These are phyloP conservation scores for Diaporthe sp. DNA, from an alignment of 2,329 filamentous ascomycete genomes.

Conservation along the genomic window DNA sequence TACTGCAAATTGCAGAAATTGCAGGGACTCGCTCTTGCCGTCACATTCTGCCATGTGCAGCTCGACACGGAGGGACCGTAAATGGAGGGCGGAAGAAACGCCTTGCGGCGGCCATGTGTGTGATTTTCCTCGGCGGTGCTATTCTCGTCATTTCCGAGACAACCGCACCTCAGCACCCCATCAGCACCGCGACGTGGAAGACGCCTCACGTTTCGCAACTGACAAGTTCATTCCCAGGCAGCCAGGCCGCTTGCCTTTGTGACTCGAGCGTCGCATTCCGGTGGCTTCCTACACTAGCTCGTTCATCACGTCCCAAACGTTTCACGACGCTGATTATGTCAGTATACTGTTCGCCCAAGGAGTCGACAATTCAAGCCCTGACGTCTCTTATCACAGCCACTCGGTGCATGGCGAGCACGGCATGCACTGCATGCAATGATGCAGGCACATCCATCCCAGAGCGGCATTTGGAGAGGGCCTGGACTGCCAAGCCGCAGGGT, in stretches of 20 bases:
- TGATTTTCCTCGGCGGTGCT: constrained; percentile 31
- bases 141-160: constrained; percentile 35
- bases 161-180: constrained; percentile 16
- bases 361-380: constrained; percentile 2
- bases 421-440: constrained; percentile 19
- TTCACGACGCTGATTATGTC: constrained; percentile 10
- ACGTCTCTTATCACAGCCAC: not conserved
- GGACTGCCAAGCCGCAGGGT: constrained; percentile 33
- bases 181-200: constrained; percentile 15
- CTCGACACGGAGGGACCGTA: constrained; percentile 10
- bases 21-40: constrained; percentile 3
- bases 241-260: not conserved
- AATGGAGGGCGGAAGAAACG: constrained; percentile 28
- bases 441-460: constrained; percentile 30
- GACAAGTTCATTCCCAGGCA: constrained; percentile 1
- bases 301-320: constrained; percentile 17
- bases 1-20: constrained; percentile 23
- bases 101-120: constrained; percentile 22
- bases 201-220: constrained; percentile 14
- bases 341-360: not conserved
- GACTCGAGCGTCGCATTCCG: constrained; percentile 8
- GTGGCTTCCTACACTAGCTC: constrained; percentile 18
- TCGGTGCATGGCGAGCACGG: not conserved
- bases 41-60: not conserved
- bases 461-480: constrained; percentile 35